Percentiles rank a stretch among this genome's conserved stretches.
Conservation (phyloP, 768 basidiomycete genomes). For the Imleria badia region DNA sequence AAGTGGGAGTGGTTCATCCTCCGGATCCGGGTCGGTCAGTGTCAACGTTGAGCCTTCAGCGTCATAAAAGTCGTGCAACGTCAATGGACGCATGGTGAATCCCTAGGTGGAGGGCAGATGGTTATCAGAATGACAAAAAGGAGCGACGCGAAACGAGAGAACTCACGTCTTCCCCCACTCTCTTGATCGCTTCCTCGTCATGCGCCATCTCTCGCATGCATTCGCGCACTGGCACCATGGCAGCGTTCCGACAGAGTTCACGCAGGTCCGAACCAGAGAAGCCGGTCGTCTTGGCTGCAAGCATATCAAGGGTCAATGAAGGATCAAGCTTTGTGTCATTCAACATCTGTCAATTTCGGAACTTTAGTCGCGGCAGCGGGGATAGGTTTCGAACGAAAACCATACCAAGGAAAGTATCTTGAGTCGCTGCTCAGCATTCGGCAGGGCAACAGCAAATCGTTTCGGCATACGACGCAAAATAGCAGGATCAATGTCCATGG, state of each 20-base stretch:
- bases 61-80: slow-evolving; percentile 65
- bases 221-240: slow-evolving; percentile 89
- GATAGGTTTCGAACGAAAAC: neutral
- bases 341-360: slow-evolving; percentile 64
- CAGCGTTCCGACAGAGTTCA: slow-evolving; percentile 91
- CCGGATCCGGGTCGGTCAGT: slow-evolving; percentile 26
- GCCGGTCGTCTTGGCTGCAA: slow-evolving; percentile 72
- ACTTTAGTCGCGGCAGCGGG: neutral
- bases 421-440: slow-evolving; percentile 71
- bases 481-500: slow-evolving; percentile 86
- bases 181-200: slow-evolving; percentile 49
- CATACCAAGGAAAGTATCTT: slow-evolving; percentile 82
- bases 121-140: neutral
- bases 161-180: slow-evolving; percentile 43
- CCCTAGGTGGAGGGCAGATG: slow-evolving; percentile 45
- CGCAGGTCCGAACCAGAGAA: slow-evolving; percentile 88
- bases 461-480: slow-evolving; percentile 98
- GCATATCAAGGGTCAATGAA: slow-evolving; percentile 54
- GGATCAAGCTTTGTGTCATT: slow-evolving; percentile 68
- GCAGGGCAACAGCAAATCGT: slow-evolving; percentile 84
- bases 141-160: neutral
- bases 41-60: slow-evolving; percentile 34
- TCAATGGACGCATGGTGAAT: slow-evolving; percentile 73
- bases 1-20: slow-evolving; percentile 24
- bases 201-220: slow-evolving; percentile 57